phyloP scores from a whole-genome alignment of 1,284 basidiomycete genomes.

The Malassezia dermatis region DNA sequence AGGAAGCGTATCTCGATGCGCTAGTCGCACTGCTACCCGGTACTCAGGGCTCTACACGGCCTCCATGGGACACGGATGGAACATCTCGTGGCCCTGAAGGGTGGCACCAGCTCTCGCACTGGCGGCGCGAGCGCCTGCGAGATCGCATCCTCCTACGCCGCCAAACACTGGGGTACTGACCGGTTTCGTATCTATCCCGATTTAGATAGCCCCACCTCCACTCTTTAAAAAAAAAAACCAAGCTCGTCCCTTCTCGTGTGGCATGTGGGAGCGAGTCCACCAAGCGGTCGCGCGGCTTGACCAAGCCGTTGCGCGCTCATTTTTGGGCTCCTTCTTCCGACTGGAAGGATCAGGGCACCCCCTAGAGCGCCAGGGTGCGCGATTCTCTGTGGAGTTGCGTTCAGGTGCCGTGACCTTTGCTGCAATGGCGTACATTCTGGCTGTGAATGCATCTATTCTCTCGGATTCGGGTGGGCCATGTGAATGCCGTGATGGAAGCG shows the following conservation, averaged over 20 bases:
- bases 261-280: background rate
- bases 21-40: conserved; percentile 17
- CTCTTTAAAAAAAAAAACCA: background rate
- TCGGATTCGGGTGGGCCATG: conserved; percentile 70
- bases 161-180: conserved; percentile 19
- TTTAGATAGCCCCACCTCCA: background rate
- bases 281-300: conserved; percentile 30
- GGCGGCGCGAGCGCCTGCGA: conserved; percentile 16
- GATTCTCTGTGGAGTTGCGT: conserved; percentile 53
- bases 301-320: conserved; percentile 57
- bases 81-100: conserved; percentile 11
- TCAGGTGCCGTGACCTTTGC: conserved; percentile 44
- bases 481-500: conserved; percentile 54
- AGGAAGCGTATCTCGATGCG: conserved; percentile 25
- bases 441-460: conserved; percentile 56
- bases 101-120: conserved; percentile 2
- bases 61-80: background rate
- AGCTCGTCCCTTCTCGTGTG: background rate
- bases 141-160: conserved; percentile 15
- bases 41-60: background rate
- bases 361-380: conserved; percentile 63
- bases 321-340: conserved; percentile 68
- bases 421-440: conserved; percentile 55
- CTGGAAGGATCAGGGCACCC: conserved; percentile 71
- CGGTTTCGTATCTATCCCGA: background rate